Evolutionary conservation across 768 basidiomycete genomes (phyloP).

Genomic region (Cystoderma amianthinum): DNA sequence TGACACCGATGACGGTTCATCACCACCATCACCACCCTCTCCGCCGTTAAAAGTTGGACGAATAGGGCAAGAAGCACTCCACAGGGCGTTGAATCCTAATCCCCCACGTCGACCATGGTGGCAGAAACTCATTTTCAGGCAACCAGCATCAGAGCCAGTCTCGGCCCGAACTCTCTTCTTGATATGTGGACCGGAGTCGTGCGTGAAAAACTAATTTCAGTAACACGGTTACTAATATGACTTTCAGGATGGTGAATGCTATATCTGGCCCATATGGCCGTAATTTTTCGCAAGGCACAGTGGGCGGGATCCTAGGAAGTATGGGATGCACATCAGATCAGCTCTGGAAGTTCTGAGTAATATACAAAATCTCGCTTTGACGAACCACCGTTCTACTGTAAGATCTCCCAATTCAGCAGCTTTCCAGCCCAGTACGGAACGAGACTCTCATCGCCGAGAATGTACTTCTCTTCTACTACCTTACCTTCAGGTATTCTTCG

Average conservation of each 20-base stretch:
- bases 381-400: conserved; percentile 10
- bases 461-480: conserved; percentile 42
- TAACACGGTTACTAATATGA: background rate
- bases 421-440: conserved; percentile 89
- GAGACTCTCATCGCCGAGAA: conserved; percentile 41
- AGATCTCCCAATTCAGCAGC: conserved; percentile 67
- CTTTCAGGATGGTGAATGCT: conserved; percentile 61
- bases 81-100: conserved; percentile 27
- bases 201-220: conserved; percentile 16
- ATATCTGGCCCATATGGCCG: conserved; percentile 74
- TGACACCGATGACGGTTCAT: conserved; percentile 33
- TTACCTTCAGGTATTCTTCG: conserved; percentile 27
- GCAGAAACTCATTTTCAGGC: conserved; percentile 18
- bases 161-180: conserved; percentile 52
- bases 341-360: conserved; percentile 57
- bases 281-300: conserved; percentile 67
- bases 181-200: conserved; percentile 85
- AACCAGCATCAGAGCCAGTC: conserved; percentile 9
- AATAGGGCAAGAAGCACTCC: conserved; percentile 45
- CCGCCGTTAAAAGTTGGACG: conserved; percentile 37
- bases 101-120: conserved; percentile 23
- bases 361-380: background rate
- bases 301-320: conserved; percentile 60
- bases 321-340: conserved; percentile 56
- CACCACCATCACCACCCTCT: conserved; percentile 8